Evolutionary conservation across 179 eudicot genomes (phyloP), one percentile per base, ranked within the genome.

Genomic region (Vitellaria paradoxa): DNA sequence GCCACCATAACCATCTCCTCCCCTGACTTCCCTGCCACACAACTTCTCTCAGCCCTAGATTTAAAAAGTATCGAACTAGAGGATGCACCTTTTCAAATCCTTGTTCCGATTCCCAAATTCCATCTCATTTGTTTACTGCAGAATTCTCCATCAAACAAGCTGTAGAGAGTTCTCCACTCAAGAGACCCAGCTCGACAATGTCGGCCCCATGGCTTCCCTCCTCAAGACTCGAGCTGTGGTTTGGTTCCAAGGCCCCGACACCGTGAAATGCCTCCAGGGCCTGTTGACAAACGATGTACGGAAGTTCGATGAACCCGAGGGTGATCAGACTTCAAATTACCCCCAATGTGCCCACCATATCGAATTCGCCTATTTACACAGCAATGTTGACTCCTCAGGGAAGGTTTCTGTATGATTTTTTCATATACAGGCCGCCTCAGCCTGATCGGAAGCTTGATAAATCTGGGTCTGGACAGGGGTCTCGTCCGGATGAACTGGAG

Each of bases 321-420:
- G 80, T 8, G 83, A 77, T 60, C 70, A 84, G 26, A 79, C 70
- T 13, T 78, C 92, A 1, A 55, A 76, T 88, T 0, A 89, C 97
- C 1, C 82, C 94, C 20, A 96, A 91, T 75, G n/a, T 89, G 88
- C 89, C 99, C 4, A 75, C 78, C 3, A 82, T 81, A 0, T 79
- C 89, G 59, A 63, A 78, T 9, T 79, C 79, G 9, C 91, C 98
- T n/a, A 67, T 96, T 4, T 93, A 96, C 52, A 89, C 99, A 0
- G 97, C 98, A 1, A 72, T 96, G 88, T 68, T 93, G 83, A 89
- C 87, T 7, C 87, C 98, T 1, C 99, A 96, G 70, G 99, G 98
- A 6, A 87, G 96, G 86, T 96, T 96, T 78, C 75, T 96, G 82
- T 96, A 83, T 18, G 99, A 96, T 75, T 80, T 96, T 56, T 89